These are phyloP conservation scores for Penicillium aurantiogriseum DNA, from an alignment of 2,329 filamentous ascomycete genomes.

Conservation along the genomic window DNA sequence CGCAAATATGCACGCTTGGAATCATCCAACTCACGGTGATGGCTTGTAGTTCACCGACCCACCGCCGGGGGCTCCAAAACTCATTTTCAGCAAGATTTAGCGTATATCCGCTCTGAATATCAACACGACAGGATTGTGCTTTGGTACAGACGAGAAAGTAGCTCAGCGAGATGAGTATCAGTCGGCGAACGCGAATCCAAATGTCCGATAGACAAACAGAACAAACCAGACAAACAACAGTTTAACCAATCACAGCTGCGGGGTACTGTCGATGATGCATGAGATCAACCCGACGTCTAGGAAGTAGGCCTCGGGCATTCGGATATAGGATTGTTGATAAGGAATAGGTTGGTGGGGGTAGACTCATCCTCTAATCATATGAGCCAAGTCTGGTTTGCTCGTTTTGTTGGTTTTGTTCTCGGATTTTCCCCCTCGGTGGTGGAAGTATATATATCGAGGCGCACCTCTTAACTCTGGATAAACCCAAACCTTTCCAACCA, in stretches of 20 bases:
- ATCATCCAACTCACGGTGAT: constrained; percentile 57
- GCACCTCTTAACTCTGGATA: constrained; percentile 21
- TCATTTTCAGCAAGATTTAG: constrained; percentile 28
- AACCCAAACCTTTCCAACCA: background rate
- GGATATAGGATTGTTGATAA: background rate
- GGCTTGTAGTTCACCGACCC: constrained; percentile 64
- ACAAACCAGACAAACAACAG: constrained; percentile 32
- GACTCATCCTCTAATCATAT: background rate
- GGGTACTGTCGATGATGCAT: constrained; percentile 10
- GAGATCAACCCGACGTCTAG: background rate
- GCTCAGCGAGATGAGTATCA: background rate
- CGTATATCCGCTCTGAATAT: background rate
- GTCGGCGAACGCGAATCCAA: background rate
- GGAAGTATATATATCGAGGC: constrained; percentile 9
- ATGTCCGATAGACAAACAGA: constrained; percentile 27
- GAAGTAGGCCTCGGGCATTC: background rate
- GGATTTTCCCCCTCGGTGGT: background rate
- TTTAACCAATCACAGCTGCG: constrained; percentile 15
- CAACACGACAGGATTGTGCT: background rate
- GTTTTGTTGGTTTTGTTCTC: background rate
- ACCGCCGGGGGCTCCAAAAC: constrained; percentile 71
- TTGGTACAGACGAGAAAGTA: background rate
- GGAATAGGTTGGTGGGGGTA: background rate
- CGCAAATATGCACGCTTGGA: background rate
- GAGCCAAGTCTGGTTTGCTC: background rate